Evolutionary conservation across 768 basidiomycete genomes (phyloP), one percentile per base, ranked within the genome.

Genomic region (Mrakia hoshinonis): DNA sequence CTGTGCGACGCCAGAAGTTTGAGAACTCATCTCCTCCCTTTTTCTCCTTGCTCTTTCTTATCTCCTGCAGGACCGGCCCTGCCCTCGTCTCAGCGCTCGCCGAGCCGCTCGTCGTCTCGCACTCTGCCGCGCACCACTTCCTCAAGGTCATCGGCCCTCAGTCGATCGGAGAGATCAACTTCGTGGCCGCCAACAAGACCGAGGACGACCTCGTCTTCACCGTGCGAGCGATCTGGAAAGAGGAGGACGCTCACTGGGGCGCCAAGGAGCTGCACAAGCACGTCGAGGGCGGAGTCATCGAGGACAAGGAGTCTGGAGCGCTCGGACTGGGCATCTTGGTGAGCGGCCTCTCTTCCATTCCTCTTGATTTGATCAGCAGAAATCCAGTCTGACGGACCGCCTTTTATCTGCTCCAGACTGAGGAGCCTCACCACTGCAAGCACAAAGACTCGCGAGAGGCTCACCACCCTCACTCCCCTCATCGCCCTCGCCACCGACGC

Each of bases 1-100:
- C n/a, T n/a, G n/a, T n/a, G n/a, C n/a, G n/a, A n/a, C n/a, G n/a
- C n/a, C n/a, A n/a, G n/a, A n/a, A n/a, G n/a, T n/a, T n/a, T n/a
- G n/a, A n/a, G n/a, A n/a, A n/a, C n/a, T n/a, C n/a, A n/a, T n/a
- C n/a, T n/a, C n/a, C n/a, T n/a, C n/a, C n/a, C n/a, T n/a, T n/a
- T n/a, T n/a, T n/a, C n/a, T n/a, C n/a, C n/a, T n/a, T n/a, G n/a
- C n/a, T n/a, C n/a, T n/a, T n/a, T n/a, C n/a, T n/a, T n/a, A n/a
- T n/a, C n/a, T n/a, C n/a, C n/a, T n/a, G n/a, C n/a, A n/a, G n/a
- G n/a, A n/a, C 43, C 43, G 7, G 15, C 15, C 43, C 43, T 6
- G 5, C 58, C 34, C 58, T 61, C 58, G 58, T 61, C 36, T 61
- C 58, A 22, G 31, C 58, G 31, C 58, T 61, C 58, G 58, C 58